Percentiles rank a stretch among this genome's conserved stretches.
Conservation (phyloP, 805 yeast genomes). For the Wickerhamiella musiphila region DNA sequence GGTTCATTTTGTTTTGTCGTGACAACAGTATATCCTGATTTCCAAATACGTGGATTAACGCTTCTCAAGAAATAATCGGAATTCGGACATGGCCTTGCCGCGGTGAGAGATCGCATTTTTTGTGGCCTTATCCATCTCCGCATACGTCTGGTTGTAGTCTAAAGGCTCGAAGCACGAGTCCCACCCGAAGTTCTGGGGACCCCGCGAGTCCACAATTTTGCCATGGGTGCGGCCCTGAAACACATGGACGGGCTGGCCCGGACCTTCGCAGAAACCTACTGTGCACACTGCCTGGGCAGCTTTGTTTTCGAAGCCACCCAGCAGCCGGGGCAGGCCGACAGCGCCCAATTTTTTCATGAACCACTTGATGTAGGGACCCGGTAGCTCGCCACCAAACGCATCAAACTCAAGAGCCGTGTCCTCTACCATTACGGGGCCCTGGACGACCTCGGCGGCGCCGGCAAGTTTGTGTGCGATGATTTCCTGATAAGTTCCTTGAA, state of each 20-base stretch:
- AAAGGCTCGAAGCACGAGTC: constrained; percentile 77
- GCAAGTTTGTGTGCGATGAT: constrained; percentile 68
- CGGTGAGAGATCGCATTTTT: constrained; percentile 83
- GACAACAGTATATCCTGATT: too few species aligned
- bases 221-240: constrained; percentile 83
- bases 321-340: constrained; percentile 57
- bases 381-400: constrained; percentile 57
- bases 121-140: constrained; percentile 62
- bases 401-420: constrained; percentile 81
- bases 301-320: constrained; percentile 68
- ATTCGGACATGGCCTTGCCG: constrained; percentile 59
- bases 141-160: constrained; percentile 57
- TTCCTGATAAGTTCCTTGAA: constrained; percentile 75
- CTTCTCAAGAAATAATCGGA: constrained; percentile 37
- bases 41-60: too few species aligned
- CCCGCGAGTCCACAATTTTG: constrained; percentile 55
- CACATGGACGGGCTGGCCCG: constrained; percentile 50
- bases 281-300: constrained; percentile 81
- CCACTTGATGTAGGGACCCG: constrained; percentile 96
- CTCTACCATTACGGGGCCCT: constrained; percentile 83
- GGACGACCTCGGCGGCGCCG: constrained; percentile 43
- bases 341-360: constrained; percentile 62
- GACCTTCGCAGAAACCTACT: constrained; percentile 76
- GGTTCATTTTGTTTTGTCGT: too few species aligned
- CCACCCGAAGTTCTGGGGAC: constrained; percentile 83